Evolutionary conservation across 2,329 filamentous ascomycete species (phyloP), one percentile per base, ranked within the genome.

Genomic region (Fusarium algeriense): DNA sequence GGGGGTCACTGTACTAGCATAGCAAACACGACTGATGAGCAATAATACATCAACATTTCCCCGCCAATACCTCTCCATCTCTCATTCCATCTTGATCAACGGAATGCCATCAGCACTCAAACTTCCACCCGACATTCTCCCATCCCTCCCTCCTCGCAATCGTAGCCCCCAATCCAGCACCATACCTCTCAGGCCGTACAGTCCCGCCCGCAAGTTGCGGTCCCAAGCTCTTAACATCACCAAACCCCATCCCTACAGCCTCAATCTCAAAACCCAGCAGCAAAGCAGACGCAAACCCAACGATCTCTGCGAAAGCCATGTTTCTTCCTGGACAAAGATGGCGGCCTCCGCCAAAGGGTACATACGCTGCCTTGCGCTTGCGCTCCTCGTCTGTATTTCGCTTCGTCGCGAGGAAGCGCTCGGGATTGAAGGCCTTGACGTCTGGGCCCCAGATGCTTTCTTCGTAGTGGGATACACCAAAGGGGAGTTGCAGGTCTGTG

Each of bases 291-390:
- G 76, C 69, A 46, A 81, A 75, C 9, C 77, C 78, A 2, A 81
- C 45, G 17, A 76, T 80, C 71, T 81, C 79, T 2, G 76, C 72
- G 38, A 77, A 78, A 0, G 81, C 80, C 58, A 82, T 78, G 60
- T 78, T 76, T 1, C 79, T 58, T 2, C 80, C 80, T 0, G 80
- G 81, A 44, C 78, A 81, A 1, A 79, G 65, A 49, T 81, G 78
- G 3, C 69, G 74, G 2, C 80, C 80, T 2, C 79, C 80, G 2
- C 80, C 80, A 48, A 80, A 81, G 2, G 80, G 78, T 23, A 77
- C 67, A 17, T 73, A 79, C 1, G 76, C 76, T 6, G 67, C 73
- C 46, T 73, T 75, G 19, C 67, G 70, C 37, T 38, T 65, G 26
- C 64, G 54, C 28, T 75, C 74, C 3, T 50, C 40, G 2, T 69